Base-by-base conservation (phyloP, 1,284 basidiomycete species). In the Chiua sp. region DNA sequence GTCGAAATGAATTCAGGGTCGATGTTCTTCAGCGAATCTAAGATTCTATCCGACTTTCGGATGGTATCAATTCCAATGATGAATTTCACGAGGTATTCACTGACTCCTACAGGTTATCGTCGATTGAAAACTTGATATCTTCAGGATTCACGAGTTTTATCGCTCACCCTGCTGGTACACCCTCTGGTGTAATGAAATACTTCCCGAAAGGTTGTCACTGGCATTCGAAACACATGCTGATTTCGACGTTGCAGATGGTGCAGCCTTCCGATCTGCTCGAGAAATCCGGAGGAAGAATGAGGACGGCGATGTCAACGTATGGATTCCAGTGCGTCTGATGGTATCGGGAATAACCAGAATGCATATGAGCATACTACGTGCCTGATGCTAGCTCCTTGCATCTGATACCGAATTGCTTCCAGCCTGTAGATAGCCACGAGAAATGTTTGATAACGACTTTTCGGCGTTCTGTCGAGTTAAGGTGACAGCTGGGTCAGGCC, bases 181-280 rank as follows among this genome's bases (percentile, higher is more conserved):
- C 59, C 3, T 67, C 63, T n/a, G 67, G 63, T 15, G 47, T 28
- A 28, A 62, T 61, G 6, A 72, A 71, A 53, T 37, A 59, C 52
- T 70, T 70, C 51, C 60, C 63, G 4, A 71, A 69, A 46, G 68
- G 68, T 49, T 60, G 59, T 44, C 69, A 68, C n/a, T n/a, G n/a
- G n/a, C n/a, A n/a, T 48, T 62, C 63, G 7, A 64, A 71, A 37
- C 57, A 63, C 49, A 67, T 71, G 65, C 71, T 60, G 7, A 61
- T 57, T 15, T 62, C 59, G 15, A 62, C 58, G 4, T 59, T 57
- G 11, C 51, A 60, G 28, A 59, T 59, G 1, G 62, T 71, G 63
- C 47, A 50, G 32, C 57, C 62, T 5, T 69, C 66, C 0, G 60
- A 54, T 53, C 62, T 66, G 2, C 44, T 56, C 12, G 60, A 47